Base-by-base conservation (phyloP, 306 rosid genomes). In the Trifolium dubium region DNA sequence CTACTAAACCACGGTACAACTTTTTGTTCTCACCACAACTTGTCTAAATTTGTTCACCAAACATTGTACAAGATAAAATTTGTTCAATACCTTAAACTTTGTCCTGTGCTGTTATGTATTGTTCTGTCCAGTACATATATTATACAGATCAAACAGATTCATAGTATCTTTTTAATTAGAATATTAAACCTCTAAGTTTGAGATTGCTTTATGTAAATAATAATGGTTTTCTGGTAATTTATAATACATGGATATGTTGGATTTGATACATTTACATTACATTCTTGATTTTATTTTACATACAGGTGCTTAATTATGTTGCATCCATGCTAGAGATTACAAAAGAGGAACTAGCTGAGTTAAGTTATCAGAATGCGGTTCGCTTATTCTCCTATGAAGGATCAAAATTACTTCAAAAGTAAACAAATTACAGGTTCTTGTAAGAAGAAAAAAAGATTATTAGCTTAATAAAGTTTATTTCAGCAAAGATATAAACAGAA, bases 271-370 rank as follows among this genome's bases (percentile, higher is more conserved):
- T 74, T 76, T 23, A 23, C 23, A 23, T 23, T 23, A 69, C 34
- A 43, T 28, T 17, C 19, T 64, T 55, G 8, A 37, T 46, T 71
- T 64, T 61, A 55, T 60, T 69, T 13, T 13, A 55, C 60, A 76
- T 68, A 30, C 80, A 84, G 87, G 87, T 84, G 50, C 85, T 84
- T 67, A 70, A 75, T 58, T 84, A 77, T 29, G 85, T 84, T 77
- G 85, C 87, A 74, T 80, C 73, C 35, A 64, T 80, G 84, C 80
- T 69, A 34, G 77, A 69, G 50, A 54, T 75, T 54, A 31, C 80
- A n/a, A 69, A 75, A 23, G 80, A 80, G 77, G 80, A 80, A 35
- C 77, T 80, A 32, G 84, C 84, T 43, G 84, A 75, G 34, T 46
- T 75, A 63, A 75, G 80, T 34, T 80, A 80, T 31, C 84, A 80